Evolutionary conservation across 2,329 filamentous ascomycete species (phyloP).

Genomic region (Phoma sp.): DNA sequence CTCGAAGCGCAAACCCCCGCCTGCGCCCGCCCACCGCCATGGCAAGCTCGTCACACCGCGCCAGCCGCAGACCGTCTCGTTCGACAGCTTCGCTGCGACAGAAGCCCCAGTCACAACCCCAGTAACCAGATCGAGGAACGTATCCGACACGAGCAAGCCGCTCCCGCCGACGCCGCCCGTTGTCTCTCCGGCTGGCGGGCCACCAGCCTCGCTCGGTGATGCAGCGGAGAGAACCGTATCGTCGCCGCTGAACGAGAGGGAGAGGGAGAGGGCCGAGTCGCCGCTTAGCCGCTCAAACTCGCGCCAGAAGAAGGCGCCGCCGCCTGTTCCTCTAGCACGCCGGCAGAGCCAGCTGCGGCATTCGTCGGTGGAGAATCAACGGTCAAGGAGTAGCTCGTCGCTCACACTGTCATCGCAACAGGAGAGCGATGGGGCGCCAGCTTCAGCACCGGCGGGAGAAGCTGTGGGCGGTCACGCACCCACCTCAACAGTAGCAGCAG

Average conservation of each 20-base stretch:
- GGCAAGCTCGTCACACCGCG: conserved; percentile 71
- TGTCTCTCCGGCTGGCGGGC: conserved; percentile 13
- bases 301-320: conserved; percentile 41
- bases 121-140: conserved; percentile 33
- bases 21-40: conserved; percentile 72
- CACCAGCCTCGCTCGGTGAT: too few relatives aligned
- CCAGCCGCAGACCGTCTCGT: conserved; percentile 49
- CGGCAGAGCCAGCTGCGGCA: conserved; percentile 46
- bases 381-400: conserved; percentile 45
- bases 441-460: background rate
- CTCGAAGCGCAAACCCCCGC: conserved; percentile 72
- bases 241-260: too few relatives aligned
- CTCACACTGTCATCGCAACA: conserved; percentile 46
- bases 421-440: conserved; percentile 30
- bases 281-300: conserved; percentile 29
- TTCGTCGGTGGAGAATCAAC: conserved; percentile 26
- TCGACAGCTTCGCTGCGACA: conserved; percentile 39
- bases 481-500: conserved; percentile 9
- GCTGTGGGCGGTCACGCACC: conserved; percentile 8
- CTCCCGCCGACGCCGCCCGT: conserved; percentile 63
- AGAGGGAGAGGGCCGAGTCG: background rate
- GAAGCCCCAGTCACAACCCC: conserved; percentile 27
- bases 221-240: too few relatives aligned
- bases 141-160: conserved; percentile 66
- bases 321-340: conserved; percentile 43